Evolutionary conservation across 139 green algal genomes (phyloP).

Genomic region (Volvox africanus): DNA sequence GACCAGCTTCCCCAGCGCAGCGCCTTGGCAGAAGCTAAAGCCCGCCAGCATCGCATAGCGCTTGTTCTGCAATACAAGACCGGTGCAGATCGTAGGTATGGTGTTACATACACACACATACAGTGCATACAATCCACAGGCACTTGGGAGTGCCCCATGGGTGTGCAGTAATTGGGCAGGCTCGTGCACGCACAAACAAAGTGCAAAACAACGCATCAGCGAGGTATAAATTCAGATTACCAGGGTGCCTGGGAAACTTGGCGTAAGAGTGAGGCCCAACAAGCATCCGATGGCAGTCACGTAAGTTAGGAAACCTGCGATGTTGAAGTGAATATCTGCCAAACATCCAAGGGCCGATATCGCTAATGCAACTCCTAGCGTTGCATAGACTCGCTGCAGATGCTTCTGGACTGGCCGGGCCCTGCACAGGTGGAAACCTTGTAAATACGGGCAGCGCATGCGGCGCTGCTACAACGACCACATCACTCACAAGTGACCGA

Average conservation of each 20-base stretch:
- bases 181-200: too few species aligned
- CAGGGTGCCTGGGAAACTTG: conserved; percentile 53
- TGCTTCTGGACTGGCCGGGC: conserved; percentile 64
- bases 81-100: neutral
- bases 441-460: neutral
- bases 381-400: conserved; percentile 77
- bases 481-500: conserved; percentile 38
- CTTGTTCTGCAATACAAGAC: conserved; percentile 50
- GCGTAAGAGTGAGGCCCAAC: conserved; percentile 58
- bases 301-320: conserved; percentile 61
- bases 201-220: neutral
- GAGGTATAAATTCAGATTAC: conserved; percentile 28
- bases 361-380: conserved; percentile 62
- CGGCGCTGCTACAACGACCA: neutral
- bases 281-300: conserved; percentile 67
- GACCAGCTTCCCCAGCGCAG: conserved; percentile 65
- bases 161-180: too few species aligned
- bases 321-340: conserved; percentile 38
- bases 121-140: too few species aligned
- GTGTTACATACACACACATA: too few species aligned
- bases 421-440: conserved; percentile 37
- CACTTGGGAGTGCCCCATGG: too few species aligned
- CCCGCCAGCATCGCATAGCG: conserved; percentile 67
- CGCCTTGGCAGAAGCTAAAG: conserved; percentile 72
- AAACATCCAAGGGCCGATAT: conserved; percentile 56